Conservation (phyloP, 306 rosid genomes). For the Clitoria ternatea region DNA sequence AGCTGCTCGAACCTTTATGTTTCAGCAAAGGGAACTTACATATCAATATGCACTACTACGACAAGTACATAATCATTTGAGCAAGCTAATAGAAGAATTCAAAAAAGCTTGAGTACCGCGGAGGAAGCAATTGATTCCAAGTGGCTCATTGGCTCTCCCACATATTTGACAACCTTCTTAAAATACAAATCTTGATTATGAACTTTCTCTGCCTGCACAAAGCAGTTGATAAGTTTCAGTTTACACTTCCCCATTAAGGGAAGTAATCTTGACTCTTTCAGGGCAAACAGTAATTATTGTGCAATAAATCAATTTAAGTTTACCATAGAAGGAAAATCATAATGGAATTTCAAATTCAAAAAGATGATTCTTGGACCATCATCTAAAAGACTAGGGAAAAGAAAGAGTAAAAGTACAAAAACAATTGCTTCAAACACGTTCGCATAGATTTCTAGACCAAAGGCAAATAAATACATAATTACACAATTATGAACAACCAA, state of each 20-base stretch:
- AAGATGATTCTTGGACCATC: not conserved
- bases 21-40: slow-evolving; percentile 19
- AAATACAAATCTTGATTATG: slow-evolving; percentile 82
- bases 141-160: slow-evolving; percentile 96
- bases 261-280: slow-evolving; percentile 2
- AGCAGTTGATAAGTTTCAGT: slow-evolving; percentile 13
- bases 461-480: not conserved
- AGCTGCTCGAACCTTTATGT: slow-evolving; percentile 84
- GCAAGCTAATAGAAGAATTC: slow-evolving; percentile 8
- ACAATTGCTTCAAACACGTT: not conserved
- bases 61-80: not conserved
- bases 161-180: slow-evolving; percentile 78
- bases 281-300: not conserved
- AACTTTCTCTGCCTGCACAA: slow-evolving; percentile 87
- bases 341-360: slow-evolving; percentile 17
- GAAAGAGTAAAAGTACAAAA: not conserved
- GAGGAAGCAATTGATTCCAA: slow-evolving; percentile 97
- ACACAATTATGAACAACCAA: not conserved
- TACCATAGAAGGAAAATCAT: not conserved
- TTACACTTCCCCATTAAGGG: not conserved
- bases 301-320: not conserved
- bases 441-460: not conserved
- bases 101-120: slow-evolving; percentile 44
- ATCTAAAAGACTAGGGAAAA: not conserved
- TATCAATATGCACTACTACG: not conserved